These are phyloP conservation scores for Kwoniella bestiolae DNA, from an alignment of 768 basidiomycete genomes.

Conservation along the genomic window DNA sequence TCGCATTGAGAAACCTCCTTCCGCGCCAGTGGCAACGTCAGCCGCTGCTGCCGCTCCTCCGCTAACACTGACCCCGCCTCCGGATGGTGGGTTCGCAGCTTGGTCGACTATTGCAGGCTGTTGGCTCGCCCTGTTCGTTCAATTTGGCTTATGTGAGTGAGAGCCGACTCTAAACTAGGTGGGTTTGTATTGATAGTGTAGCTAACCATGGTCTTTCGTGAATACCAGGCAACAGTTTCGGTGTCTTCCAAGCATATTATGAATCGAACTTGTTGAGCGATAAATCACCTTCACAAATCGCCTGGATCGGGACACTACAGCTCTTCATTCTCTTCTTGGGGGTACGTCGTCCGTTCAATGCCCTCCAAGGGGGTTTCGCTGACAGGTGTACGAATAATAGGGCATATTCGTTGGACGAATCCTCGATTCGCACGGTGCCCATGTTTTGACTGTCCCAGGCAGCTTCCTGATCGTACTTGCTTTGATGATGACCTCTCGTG, in stretches of 20 bases:
- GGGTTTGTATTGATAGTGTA: too few species aligned
- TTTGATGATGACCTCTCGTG: conserved; percentile 5
- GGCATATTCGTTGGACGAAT: conserved; percentile 8
- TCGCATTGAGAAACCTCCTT: not conserved
- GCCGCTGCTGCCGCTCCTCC: not conserved
- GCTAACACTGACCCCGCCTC: not conserved
- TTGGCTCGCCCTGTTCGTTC: conserved; percentile 7
- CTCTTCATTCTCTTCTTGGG: conserved; percentile 8
- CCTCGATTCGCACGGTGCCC: conserved; percentile 6
- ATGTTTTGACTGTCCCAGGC: conserved; percentile 2
- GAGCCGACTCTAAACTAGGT: not conserved
- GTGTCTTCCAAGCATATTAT: conserved; percentile 28
- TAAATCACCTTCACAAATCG: conserved; percentile 15
- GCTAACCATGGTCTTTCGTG: too few species aligned
- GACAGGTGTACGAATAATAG: too few species aligned
- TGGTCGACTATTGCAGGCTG: conserved; percentile 5
- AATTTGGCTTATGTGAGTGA: conserved; percentile 9
- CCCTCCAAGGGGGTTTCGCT: too few species aligned
- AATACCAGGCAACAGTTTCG: conserved; percentile 16
- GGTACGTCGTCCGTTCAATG: not conserved
- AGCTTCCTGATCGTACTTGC: conserved; percentile 3
- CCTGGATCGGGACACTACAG: conserved; percentile 15
- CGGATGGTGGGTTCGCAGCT: conserved; percentile 6
- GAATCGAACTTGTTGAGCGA: conserved; percentile 20
- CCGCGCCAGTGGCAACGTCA: not conserved